A percentile compares a stretch with the other conserved stretches of the same genome.
Conservation (phyloP, 2,329 filamentous ascomycete species). For the Colletotrichum higginsianum region DNA sequence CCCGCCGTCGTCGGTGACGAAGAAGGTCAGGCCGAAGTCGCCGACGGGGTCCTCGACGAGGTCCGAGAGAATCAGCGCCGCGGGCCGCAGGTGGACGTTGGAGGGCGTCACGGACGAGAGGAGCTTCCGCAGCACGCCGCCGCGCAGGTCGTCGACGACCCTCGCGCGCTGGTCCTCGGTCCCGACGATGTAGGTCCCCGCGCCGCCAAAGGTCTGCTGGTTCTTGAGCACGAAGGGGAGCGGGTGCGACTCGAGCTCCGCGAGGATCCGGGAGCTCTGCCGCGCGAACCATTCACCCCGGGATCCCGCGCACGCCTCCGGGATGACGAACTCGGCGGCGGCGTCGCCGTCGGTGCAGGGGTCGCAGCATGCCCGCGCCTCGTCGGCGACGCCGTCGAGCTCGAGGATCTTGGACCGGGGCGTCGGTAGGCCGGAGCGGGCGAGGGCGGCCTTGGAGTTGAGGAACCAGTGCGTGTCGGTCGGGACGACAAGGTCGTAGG, state of each 20-base stretch:
- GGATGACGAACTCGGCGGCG: slow-evolving; percentile 45
- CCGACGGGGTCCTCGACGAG: slow-evolving; percentile 50
- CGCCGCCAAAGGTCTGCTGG: slow-evolving; percentile 55
- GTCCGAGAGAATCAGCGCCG: slow-evolving; percentile 50
- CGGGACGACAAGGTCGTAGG: slow-evolving; percentile 47
- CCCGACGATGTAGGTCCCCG: slow-evolving; percentile 53
- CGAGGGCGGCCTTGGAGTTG: slow-evolving; percentile 54
- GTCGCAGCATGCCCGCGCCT: slow-evolving; percentile 46
- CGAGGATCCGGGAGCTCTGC: slow-evolving; percentile 48
- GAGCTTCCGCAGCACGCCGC: slow-evolving; percentile 49
- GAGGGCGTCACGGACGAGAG: slow-evolving; percentile 49
- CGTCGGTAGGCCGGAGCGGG: slow-evolving; percentile 52
- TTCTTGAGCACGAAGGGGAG: slow-evolving; percentile 56
- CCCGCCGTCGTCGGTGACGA: slow-evolving; percentile 48
- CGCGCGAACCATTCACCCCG: slow-evolving; percentile 49
- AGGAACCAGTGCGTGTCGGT: slow-evolving; percentile 54
- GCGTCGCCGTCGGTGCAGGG: slow-evolving; percentile 42
- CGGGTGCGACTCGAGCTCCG: slow-evolving; percentile 43
- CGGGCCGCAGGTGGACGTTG: slow-evolving; percentile 52
- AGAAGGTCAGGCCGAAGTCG: slow-evolving; percentile 54
- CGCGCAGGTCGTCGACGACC: slow-evolving; percentile 46
- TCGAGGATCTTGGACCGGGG: slow-evolving; percentile 48
- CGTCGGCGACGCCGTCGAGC: slow-evolving; percentile 43
- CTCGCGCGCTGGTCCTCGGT: slow-evolving; percentile 47
- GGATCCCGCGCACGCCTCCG: slow-evolving; percentile 46